Evolutionary conservation across 2,329 filamentous ascomycete species (phyloP), one percentile per base, ranked within the genome.

Genomic region (Cytospora paraplurivora): DNA sequence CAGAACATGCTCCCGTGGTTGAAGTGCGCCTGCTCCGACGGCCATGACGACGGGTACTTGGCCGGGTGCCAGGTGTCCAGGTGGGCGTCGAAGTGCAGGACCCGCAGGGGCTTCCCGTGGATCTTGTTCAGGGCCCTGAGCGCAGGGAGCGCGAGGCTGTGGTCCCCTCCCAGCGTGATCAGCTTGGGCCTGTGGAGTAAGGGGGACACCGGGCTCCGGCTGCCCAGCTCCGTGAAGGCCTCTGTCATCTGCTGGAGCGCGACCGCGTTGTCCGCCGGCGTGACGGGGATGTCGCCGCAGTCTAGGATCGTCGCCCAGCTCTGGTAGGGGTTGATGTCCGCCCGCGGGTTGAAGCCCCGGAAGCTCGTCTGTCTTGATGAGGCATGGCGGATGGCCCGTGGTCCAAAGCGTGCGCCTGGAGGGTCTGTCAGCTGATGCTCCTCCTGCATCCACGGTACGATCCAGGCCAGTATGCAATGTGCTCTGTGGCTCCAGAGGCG

Each of bases 1-100:
- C 92, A 94, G 81, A 96, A 96, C 88, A 96, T 95, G 69, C 86
- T 91, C 5, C 93, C 93, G 75, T 97, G 93, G 72, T 88, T 96
- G 79, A 96, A 95, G 69, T 88, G 85, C 2, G 86, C 83, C 74
- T 92, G 90, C 65, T 86, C 82, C 3, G 82, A 84, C 3, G 72
- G 71, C 93, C 93, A 97, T 62, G 88, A 86, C 17, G 84, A 88
- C 0, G 91, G 90, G 75, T 96, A 96, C 69, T 91, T 89, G 32
- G 82, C 84, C 2, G 92, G 91, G 73, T 94, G 88, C 91, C 92
- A 95, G 2, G 92, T 95, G 73, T 95, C 92, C 1, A 95, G 82
- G 73, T 96, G 91, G 21, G 78, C 87, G 71, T 93, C 90, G 74
- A 93, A 92, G 74, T 92, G 90, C 65, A 93, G 77, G 15, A 93